Conservation (phyloP, 148 eudicot genomes). For the Camellia granthamiana region DNA sequence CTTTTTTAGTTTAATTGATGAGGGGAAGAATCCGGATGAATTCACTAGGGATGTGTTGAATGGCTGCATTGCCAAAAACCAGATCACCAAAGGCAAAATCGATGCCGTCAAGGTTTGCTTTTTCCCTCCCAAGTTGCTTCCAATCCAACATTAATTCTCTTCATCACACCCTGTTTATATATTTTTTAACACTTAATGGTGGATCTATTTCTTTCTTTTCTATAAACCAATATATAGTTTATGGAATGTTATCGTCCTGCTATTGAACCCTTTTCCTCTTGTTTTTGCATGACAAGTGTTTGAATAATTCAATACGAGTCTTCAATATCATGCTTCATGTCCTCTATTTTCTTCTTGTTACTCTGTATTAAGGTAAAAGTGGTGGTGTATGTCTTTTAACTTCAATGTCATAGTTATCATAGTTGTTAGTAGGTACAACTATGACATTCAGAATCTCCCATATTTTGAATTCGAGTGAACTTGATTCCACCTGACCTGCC, state of each 20-base stretch:
- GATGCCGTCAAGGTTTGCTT: slow-evolving; percentile 71
- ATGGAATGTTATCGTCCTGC: too few relatives aligned
- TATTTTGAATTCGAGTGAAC: neutral
- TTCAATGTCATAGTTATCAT: neutral
- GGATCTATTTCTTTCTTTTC: too few relatives aligned
- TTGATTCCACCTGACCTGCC: neutral
- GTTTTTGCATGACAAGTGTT: neutral
- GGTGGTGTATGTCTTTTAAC: neutral
- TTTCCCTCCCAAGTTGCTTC: neutral
- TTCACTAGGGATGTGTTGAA: slow-evolving; percentile 73
- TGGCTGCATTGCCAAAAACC: slow-evolving; percentile 66
- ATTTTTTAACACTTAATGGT: too few relatives aligned
- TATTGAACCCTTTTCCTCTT: neutral
- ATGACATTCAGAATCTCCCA: neutral
- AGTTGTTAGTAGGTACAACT: neutral
- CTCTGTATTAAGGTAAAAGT: neutral
- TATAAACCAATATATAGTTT: too few relatives aligned
- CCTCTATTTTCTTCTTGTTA: neutral
- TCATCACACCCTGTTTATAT: neutral
- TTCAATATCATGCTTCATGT: too few relatives aligned
- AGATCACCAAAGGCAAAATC: slow-evolving; percentile 75
- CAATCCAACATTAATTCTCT: neutral
- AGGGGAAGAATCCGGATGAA: slow-evolving; percentile 84
- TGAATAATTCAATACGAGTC: neutral
- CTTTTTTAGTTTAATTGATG: slow-evolving; percentile 59